Conservation (phyloP, 2,329 filamentous ascomycete species). For the Cryphonectria radicalis region DNA sequence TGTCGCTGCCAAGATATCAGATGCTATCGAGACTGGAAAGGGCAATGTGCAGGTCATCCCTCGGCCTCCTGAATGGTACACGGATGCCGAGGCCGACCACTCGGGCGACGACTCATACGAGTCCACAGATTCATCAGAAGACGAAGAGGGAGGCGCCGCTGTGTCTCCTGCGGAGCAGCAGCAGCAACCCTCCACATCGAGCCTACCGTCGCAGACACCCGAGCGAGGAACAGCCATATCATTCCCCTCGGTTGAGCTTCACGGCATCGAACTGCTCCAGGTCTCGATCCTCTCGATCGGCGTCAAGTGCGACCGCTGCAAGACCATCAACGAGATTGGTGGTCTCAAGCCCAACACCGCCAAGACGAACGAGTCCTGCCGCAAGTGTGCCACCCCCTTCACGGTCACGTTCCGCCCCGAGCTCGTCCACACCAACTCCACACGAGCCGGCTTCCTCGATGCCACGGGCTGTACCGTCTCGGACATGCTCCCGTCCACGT, state of each 20-base stretch:
- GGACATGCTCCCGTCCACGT: constrained; percentile 79
- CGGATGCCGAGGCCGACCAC: constrained; percentile 50
- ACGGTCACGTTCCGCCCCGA: constrained; percentile 65
- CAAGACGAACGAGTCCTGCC: constrained; percentile 58
- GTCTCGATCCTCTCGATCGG: constrained; percentile 68
- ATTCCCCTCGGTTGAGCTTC: constrained; percentile 76
- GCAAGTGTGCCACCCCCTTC: constrained; percentile 60
- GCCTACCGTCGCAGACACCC: constrained; percentile 42
- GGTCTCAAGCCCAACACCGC: constrained; percentile 60
- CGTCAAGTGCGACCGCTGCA: constrained; percentile 80
- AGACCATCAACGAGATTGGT: constrained; percentile 70
- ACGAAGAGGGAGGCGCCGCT: constrained; percentile 48
- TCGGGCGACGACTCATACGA: constrained; percentile 52
- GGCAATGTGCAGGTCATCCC: constrained; percentile 74
- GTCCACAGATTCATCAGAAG: constrained; percentile 44
- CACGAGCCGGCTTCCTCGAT: constrained; percentile 79
- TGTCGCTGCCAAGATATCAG: constrained; percentile 33
- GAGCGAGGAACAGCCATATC: constrained; percentile 78
- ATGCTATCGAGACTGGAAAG: constrained; percentile 48
- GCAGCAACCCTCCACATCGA: constrained; percentile 33
- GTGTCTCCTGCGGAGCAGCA: constrained; percentile 34
- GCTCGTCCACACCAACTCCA: constrained; percentile 73
- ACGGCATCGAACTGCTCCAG: constrained; percentile 77
- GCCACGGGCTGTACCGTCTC: constrained; percentile 73
- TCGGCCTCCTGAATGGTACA: constrained; percentile 76